Base-by-base conservation (phyloP, 176 grass and related monocot species). In the Carex littledalei region DNA sequence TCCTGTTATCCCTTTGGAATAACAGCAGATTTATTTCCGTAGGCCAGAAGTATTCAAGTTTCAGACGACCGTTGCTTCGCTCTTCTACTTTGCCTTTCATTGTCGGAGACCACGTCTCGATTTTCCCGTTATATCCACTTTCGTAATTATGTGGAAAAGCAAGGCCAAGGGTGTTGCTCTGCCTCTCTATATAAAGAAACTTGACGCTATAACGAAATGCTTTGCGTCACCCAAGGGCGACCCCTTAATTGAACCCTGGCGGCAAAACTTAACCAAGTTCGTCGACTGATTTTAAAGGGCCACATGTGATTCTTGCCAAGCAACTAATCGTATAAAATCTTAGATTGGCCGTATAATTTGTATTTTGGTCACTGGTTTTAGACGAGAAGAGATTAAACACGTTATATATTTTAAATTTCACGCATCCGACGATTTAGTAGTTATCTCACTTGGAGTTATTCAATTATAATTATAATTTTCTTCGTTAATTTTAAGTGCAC, bases 101-200 rank as follows among this genome's bases (percentile, higher is more conserved):
- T 80, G 78, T 80, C 53, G 53, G 7, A 59, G 41, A 21, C 57
- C 24, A 16, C 9, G 6, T 72, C 62, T 63, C 43, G 29, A 84
- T 69, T 84, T 69, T 84, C 64, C 52, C 82, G 78, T 84, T 84
- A 58, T 58, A 47, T 45, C 59, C 43, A 73, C 24, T 58, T 69
- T 84, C 47, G 82, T 72, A 84, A 84, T 84, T 69, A 54, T 55
- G 4, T 84, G 7, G 45, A 83, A 84, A 71, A 54, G 6, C 21
- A 50, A 8, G 37, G 37, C 37, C 37, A 39, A 39, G 64, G 31
- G 22, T 20, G 20, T 66, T 83, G n/a, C 39, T 63, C 26, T 26
- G 26, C 26, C 26, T 26, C 14, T 83, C 34, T 66, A 3, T 17
- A 17, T 5, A 66, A 66, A 15, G 63, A 14, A 10, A 32, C 5